phyloP scores from a whole-genome alignment of 345 rosid genomes.

The Sisymbrium altissimum region DNA sequence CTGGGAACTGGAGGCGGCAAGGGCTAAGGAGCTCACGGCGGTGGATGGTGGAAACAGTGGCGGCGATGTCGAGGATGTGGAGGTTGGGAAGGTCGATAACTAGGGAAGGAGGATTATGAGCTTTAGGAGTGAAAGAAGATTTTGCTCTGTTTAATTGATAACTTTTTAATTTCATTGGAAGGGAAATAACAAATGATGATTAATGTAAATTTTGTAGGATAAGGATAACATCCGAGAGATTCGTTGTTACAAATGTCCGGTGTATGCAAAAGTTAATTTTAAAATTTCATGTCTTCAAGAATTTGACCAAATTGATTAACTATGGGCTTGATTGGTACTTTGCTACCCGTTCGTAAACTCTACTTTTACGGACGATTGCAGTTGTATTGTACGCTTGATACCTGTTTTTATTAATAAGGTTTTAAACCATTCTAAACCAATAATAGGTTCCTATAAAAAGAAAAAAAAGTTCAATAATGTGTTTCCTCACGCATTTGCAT shows the following conservation, averaged over 20 bases:
- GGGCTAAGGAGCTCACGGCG: conserved; percentile 27
- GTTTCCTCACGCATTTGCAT: too few species aligned
- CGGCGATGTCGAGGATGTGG: background rate
- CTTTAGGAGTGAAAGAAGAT: background rate
- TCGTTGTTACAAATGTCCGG: background rate
- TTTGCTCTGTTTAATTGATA: conserved; percentile 6
- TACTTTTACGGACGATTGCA: too few species aligned
- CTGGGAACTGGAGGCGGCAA: conserved; percentile 27
- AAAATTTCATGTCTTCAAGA: background rate
- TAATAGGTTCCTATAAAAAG: too few species aligned
- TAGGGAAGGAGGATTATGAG: background rate
- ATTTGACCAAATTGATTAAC: background rate
- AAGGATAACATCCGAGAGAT: background rate
- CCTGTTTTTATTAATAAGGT: too few species aligned
- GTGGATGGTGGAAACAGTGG: background rate
- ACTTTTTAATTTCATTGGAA: conserved; percentile 2
- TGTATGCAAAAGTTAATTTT: background rate
- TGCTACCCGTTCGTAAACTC: too few species aligned
- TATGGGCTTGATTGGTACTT: background rate
- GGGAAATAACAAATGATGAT: background rate
- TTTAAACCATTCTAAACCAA: too few species aligned
- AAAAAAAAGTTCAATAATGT: too few species aligned
- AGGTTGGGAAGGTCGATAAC: conserved; percentile 12
- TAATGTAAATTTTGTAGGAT: conserved; percentile 18
- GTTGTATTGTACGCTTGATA: too few species aligned